Evolutionary conservation across 1,139 yeast species (phyloP).

Genomic region (Saccharomyces hybrid): DNA sequence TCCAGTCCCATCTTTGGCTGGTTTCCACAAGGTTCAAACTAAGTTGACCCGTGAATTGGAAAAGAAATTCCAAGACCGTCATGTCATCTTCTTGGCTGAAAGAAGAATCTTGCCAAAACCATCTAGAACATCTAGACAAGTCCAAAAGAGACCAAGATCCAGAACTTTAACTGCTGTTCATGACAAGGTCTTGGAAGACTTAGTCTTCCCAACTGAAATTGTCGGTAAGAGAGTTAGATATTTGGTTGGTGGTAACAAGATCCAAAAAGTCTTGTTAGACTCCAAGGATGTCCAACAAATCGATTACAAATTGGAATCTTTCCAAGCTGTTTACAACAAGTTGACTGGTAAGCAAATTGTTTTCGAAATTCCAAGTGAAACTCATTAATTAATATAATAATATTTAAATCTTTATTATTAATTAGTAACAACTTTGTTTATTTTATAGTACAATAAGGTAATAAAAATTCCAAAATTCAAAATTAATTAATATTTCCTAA

Average conservation of each 20-base stretch:
- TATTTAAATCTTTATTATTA: conserved; percentile 9
- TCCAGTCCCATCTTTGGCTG: conserved; percentile 89
- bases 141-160: conserved; percentile 99
- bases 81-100: conserved; percentile 98
- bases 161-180: conserved; percentile 98
- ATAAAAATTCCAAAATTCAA: neutral
- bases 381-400: conserved; percentile 38
- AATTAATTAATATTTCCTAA: neutral
- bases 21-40: conserved; percentile 96
- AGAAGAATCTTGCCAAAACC: conserved; percentile 99
- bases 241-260: conserved; percentile 98
- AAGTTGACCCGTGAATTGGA: conserved; percentile 98
- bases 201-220: conserved; percentile 99
- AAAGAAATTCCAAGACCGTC: conserved; percentile 99
- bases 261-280: conserved; percentile 96
- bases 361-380: conserved; percentile 89
- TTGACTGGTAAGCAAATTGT: conserved; percentile 99
- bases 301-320: conserved; percentile 98
- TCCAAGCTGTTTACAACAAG: conserved; percentile 97
- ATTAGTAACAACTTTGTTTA: conserved; percentile 2
- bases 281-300: conserved; percentile 96
- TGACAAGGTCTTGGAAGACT: conserved; percentile 97
- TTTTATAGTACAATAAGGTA: neutral
- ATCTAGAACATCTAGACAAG: conserved; percentile 81
- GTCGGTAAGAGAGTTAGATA: conserved; percentile 99